A percentile compares a stretch with the other conserved stretches of the same genome.
Evolutionary conservation across 192 early-diverging fungal species (phyloP).

Genomic region (Umbelopsis isabellina): DNA sequence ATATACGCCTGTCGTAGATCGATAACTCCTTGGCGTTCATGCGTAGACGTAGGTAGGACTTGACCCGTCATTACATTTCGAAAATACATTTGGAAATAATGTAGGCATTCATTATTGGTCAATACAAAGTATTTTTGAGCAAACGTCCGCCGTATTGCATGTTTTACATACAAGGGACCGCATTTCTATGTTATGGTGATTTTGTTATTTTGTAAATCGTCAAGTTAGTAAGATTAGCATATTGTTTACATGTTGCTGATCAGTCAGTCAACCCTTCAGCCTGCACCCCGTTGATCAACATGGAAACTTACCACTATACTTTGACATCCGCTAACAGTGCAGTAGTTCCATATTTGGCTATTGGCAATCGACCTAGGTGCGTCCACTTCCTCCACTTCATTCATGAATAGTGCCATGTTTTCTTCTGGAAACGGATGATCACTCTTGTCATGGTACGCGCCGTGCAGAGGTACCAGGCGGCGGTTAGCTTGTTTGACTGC

Average conservation of each 20-base stretch:
- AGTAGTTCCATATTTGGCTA: constrained; percentile 35
- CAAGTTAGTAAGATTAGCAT: background rate
- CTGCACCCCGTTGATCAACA: constrained; percentile 1
- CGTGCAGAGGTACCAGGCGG: background rate
- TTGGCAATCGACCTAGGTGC: constrained; percentile 16
- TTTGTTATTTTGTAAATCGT: background rate
- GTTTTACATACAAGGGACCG: constrained; percentile 32
- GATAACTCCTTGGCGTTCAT: constrained; percentile 17
- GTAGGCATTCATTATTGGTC: constrained; percentile 25
- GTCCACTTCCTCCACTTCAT: constrained; percentile 20
- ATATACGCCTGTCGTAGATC: constrained; percentile 32
- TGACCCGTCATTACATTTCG: background rate
- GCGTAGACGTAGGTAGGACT: constrained; percentile 1
- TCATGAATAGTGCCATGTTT: constrained; percentile 1
- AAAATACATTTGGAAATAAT: constrained; percentile 24
- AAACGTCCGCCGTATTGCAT: constrained; percentile 23
- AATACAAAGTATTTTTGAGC: constrained; percentile 29
- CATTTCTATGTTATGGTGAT: constrained; percentile 28
- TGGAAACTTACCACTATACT: constrained; percentile 32
- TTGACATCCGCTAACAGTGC: constrained; percentile 31
- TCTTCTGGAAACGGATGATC: constrained; percentile 1
- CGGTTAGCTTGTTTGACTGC: constrained; percentile 27
- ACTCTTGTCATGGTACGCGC: background rate
- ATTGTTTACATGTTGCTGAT: constrained; percentile 5
- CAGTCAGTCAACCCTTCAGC: background rate